Base-by-base conservation (phyloP, 306 rosid species). In the Castanea mollissima region DNA sequence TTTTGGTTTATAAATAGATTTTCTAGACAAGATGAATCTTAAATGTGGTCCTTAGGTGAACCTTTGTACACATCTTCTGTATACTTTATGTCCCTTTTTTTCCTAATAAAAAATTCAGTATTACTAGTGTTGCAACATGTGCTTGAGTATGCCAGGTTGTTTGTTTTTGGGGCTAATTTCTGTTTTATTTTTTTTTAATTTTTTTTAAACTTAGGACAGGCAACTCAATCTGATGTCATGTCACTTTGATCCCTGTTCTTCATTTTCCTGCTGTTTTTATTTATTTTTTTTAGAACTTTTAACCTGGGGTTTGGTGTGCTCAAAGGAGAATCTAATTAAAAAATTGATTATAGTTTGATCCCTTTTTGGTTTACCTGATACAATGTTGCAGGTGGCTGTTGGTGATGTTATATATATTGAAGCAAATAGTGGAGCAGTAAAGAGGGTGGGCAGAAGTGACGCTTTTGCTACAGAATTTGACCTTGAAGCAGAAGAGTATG, bases 401-500 rank as follows among this genome's bases (percentile, higher is more conserved):
- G 99, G 99, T 46, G 99, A 92, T 91, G 99, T 95, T 78, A 91
- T 95, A 83, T 92, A 92, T 65, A 88, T 95, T 49, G 99, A 95
- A 85, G 95, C 94, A 29, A 95, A 95, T 87, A 95, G 99, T 65
- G 99, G 99, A 74, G 98, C 99, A 73, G 99, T 95, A 29, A 95
- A 90, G 86, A 90, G 98, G 81, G 99, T 95, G 16, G 99, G 99
- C 18, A 87, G 99, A 82, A 92, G 99, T 88, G 99, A 92, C 80
- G 97, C 99, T 79, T 95, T 89, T 88, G 99, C 99, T 69, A 90
- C 99, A 6, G 98, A 95, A 83, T 95, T 92, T 80, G 99, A 95
- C 87, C 97, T 95, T 74, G 99, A 95, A 80, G 99, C 99, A 46
- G 99, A 95, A 77, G 99, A 95, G 82, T 95, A 95, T 79, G 98